Evolutionary conservation across 805 yeast species (phyloP), one percentile per base, ranked within the genome.

Genomic region (Schwanniomyces yamadae): DNA sequence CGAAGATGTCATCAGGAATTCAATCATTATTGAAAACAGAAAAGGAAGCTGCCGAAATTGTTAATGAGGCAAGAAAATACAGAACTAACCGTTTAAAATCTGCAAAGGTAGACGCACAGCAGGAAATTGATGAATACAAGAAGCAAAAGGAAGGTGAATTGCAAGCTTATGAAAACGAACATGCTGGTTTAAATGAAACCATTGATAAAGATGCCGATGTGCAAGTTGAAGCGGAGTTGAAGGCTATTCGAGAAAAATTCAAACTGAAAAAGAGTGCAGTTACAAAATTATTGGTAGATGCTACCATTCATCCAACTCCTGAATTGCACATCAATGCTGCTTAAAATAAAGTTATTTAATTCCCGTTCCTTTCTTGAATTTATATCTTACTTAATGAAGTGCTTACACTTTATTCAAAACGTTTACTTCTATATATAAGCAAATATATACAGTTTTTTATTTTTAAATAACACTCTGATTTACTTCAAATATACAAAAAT

Each of bases 21-120:
- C 85, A 82, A 70, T 78, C 84, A 46, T 75, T 82, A 40, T 70
- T 82, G 43, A 82, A 84, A 74, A 95, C 98, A 44, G 99, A 93
- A 71, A 88, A 85, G 67, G 91, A 87, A 54, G 98, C 99, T n/a
- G 97, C 95, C 52, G 90, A 82, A 51, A 85, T 90, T 46, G 98
- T 93, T 43, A 76, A 90, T 54, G 84, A 84, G 59, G 97, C 99
- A 16, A 86, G 98, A 73, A 76, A 82, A 52, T 88, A 83, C 70
- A 87, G 96, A 65, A 76, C 93, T 27, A 82, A 78, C 49, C 84
- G 89, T 48, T 75, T 93, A 60, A 93, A 91, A 77, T 90, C 93
- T 31, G 96, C 98, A 35, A 91, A 89, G 71, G 69, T 82, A 16
- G 98, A 93, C 61, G 99, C 99, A 23, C 84, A 88, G 46, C 68